phyloP scores from a whole-genome alignment of 805 yeast species.

The Yarrowia sp. region DNA sequence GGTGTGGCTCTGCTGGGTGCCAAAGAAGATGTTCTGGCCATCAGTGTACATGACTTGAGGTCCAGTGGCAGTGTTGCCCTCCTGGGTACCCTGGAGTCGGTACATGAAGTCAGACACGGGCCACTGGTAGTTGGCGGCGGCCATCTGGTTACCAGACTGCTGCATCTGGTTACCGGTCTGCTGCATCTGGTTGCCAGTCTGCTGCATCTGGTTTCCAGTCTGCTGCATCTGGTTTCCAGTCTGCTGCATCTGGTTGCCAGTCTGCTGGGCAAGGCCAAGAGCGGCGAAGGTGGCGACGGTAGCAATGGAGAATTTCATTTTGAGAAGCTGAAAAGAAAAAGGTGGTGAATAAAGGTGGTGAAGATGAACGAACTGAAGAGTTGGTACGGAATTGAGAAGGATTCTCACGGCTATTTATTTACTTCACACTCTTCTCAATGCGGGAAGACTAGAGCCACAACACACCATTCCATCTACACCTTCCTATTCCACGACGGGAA shows the following conservation, averaged over 20 bases:
- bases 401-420: not conserved
- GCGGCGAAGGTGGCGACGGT: constrained; percentile 5
- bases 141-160: not conserved
- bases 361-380: constrained; percentile 1
- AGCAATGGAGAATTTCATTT: constrained; percentile 1
- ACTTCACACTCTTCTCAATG: not conserved
- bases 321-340: constrained; percentile 7
- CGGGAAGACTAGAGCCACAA: not conserved
- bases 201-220: not conserved
- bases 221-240: not conserved
- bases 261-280: constrained; percentile 10
- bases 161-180: not conserved
- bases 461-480: not conserved
- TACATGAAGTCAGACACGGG: constrained; percentile 6
- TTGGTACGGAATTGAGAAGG: not conserved
- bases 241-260: not conserved
- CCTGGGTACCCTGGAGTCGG: constrained; percentile 3
- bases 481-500: constrained; percentile 2
- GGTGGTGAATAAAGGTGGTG: not conserved
- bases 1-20: constrained; percentile 3
- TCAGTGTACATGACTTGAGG: constrained; percentile 3
- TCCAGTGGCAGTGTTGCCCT: not conserved
- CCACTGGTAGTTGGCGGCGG: not conserved
- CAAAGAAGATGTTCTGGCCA: not conserved
- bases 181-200: not conserved